A percentile compares a stretch with the other conserved stretches of the same genome.
phyloP scores from a whole-genome alignment of 495 filamentous ascomycete species.

The Penicillium coprophilum region DNA sequence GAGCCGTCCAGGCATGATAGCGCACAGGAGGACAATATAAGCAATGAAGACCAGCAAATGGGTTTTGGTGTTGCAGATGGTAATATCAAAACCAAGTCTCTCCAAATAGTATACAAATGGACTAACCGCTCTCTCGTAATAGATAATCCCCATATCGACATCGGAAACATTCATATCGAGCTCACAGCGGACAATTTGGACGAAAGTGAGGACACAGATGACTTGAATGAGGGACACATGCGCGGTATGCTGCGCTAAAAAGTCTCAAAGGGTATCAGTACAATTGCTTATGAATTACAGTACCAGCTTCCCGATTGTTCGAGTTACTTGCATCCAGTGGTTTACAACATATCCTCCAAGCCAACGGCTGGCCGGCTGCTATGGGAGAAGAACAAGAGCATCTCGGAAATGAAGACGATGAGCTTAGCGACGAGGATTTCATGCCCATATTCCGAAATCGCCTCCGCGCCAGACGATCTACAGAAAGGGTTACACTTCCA shows the following conservation, averaged over 20 bases:
- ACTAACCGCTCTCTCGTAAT: constrained; percentile 19
- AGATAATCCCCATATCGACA: constrained; percentile 31
- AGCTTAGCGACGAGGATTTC: constrained; percentile 21
- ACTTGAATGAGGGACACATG: constrained; percentile 23
- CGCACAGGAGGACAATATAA: constrained; percentile 24
- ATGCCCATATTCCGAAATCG: constrained; percentile 25
- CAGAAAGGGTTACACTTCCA: constrained; percentile 56
- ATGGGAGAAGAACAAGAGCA: constrained; percentile 17
- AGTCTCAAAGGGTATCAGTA: neutral
- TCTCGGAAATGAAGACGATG: constrained; percentile 26
- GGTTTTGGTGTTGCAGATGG: constrained; percentile 38
- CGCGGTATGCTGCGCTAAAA: constrained; percentile 9
- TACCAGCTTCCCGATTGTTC: constrained; percentile 35
- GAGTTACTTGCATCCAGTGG: constrained; percentile 39
- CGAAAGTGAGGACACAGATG: constrained; percentile 41
- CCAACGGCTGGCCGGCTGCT: constrained; percentile 31
- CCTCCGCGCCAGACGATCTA: constrained; percentile 21
- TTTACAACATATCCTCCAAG: constrained; percentile 39
- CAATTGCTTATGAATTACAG: constrained; percentile 19
- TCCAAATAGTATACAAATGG: constrained; percentile 20
- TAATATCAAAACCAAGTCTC: constrained; percentile 37
- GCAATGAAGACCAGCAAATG: constrained; percentile 54
- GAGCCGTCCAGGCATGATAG: constrained; percentile 15
- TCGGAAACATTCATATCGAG: constrained; percentile 51
- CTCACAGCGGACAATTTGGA: constrained; percentile 44